Evolutionary conservation across 176 grass and related monocot genomes (phyloP).

Genomic region (Pharus latifolius): DNA sequence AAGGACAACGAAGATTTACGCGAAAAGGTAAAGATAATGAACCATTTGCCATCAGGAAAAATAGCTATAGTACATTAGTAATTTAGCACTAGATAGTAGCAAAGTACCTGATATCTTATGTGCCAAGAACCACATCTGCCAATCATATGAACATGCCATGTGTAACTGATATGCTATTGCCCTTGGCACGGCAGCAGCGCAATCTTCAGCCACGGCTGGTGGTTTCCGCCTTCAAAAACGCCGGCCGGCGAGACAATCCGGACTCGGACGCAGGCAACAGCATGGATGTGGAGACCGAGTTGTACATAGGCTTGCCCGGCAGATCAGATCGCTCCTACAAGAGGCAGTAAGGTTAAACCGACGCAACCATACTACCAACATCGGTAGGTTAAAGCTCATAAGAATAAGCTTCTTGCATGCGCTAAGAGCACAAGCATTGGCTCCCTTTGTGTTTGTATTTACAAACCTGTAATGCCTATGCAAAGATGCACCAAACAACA

Average conservation of each 20-base stretch:
- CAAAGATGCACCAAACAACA: background rate
- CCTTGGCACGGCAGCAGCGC: constrained; percentile 8
- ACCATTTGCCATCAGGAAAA: background rate
- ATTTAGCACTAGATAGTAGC: no score
- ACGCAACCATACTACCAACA: background rate
- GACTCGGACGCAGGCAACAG: background rate
- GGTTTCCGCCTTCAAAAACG: background rate
- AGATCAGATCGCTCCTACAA: constrained; percentile 16
- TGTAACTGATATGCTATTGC: background rate
- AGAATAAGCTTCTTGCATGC: constrained; percentile 27
- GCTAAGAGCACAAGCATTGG: background rate
- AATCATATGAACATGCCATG: background rate
- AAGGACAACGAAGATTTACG: constrained; percentile 38
- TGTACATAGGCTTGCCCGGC: constrained; percentile 50
- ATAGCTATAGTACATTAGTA: no score
- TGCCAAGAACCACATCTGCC: background rate
- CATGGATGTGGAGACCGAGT: constrained; percentile 54
- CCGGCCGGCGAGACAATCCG: background rate
- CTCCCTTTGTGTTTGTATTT: no score
- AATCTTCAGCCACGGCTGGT: background rate
- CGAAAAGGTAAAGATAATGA: constrained; percentile 21
- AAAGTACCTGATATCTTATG: constrained; percentile 6
- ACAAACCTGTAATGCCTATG: background rate
- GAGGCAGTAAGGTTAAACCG: background rate
- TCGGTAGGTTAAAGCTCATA: background rate